Conservation (phyloP, 345 rosid species). For the Camelina laxa region DNA sequence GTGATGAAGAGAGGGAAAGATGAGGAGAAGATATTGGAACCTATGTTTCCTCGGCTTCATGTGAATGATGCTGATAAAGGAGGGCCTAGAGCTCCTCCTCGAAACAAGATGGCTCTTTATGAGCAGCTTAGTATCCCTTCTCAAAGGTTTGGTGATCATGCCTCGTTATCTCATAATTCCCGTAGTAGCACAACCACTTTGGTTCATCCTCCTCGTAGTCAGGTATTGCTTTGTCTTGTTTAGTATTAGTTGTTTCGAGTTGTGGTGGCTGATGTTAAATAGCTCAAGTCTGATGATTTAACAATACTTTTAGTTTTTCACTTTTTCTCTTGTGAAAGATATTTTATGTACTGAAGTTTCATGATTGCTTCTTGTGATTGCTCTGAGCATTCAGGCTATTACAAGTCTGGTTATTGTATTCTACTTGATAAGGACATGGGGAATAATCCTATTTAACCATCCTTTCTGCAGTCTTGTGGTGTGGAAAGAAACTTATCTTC, state of each 20-base stretch:
- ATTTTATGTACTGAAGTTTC: background rate
- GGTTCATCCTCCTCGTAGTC: slow-evolving; percentile 60
- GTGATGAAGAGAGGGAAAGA: slow-evolving; percentile 80
- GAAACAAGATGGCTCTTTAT: slow-evolving; percentile 99
- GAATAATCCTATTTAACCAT: background rate
- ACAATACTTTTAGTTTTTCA: too few species aligned
- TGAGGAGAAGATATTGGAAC: slow-evolving; percentile 70
- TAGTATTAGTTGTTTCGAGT: background rate
- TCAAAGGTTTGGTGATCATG: slow-evolving; percentile 64
- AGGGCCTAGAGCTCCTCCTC: slow-evolving; percentile 97
- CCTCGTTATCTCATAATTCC: slow-evolving; percentile 45
- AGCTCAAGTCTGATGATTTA: too few species aligned
- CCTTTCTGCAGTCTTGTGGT: slow-evolving; percentile 53
- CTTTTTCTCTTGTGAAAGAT: background rate
- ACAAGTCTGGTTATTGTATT: background rate
- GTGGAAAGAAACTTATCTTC: slow-evolving; percentile 47
- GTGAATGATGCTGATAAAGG: slow-evolving; percentile 90
- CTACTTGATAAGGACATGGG: background rate
- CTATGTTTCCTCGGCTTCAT: slow-evolving; percentile 93
- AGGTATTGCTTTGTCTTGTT: slow-evolving; percentile 50
- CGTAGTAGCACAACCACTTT: slow-evolving; percentile 39
- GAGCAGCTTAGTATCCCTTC: slow-evolving; percentile 91
- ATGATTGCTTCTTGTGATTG: too few species aligned
- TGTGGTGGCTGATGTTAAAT: slow-evolving; percentile 4
- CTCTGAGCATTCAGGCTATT: too few species aligned